A percentile compares a stretch with the other conserved stretches of the same genome.
These are phyloP conservation scores for Fusarium veterinarium DNA, from an alignment of 2,329 filamentous ascomycete species.

Conservation along the genomic window DNA sequence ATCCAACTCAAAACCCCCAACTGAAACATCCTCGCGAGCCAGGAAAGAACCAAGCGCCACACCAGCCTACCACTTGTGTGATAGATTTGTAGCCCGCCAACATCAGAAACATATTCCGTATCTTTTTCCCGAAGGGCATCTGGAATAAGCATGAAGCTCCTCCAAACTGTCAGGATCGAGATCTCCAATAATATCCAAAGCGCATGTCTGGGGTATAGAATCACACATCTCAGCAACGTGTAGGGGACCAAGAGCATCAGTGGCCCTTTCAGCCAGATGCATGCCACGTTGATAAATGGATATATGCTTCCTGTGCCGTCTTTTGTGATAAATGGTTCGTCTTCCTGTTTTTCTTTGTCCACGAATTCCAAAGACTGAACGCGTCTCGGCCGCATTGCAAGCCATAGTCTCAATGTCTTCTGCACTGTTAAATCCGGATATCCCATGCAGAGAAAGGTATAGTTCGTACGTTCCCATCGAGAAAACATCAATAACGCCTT, in stretches of 20 bases:
- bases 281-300: not conserved
- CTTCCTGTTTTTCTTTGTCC: not conserved
- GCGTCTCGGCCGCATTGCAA: not conserved
- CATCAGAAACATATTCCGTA: not conserved
- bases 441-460: not conserved
- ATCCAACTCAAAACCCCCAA: not conserved
- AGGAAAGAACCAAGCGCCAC: not conserved
- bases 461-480: not conserved
- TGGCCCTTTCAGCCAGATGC: not conserved
- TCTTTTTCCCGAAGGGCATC: not conserved
- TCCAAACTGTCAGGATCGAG: not conserved
- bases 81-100: not conserved
- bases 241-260: not conserved
- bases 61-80: not conserved
- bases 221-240: not conserved
- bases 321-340: not conserved
- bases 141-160: not conserved
- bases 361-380: not conserved
- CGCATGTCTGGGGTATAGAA: not conserved
- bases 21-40: not conserved
- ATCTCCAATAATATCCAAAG: not conserved
- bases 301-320: not conserved
- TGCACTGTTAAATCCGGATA: not conserved
- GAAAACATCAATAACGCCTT: not conserved
- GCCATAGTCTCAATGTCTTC: not conserved